Evolutionary conservation across 768 basidiomycete species (phyloP).

Genomic region (Pisolithus tinctorius): DNA sequence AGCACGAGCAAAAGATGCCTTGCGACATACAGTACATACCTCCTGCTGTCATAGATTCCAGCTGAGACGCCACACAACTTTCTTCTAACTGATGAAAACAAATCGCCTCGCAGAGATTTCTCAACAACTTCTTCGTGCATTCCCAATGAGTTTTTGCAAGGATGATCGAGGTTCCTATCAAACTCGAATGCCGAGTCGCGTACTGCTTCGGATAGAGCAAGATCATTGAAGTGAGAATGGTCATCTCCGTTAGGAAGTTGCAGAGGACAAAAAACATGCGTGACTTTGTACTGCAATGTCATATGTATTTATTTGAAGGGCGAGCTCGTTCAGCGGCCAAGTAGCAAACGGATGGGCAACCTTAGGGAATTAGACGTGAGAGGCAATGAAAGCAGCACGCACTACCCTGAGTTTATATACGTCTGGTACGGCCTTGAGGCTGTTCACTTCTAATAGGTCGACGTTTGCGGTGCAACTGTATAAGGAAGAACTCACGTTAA

Average conservation of each 20-base stretch:
- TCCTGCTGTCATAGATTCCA: slow-evolving; percentile 17
- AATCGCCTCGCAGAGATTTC: slow-evolving; percentile 5
- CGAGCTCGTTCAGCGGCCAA: neutral
- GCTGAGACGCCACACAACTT: slow-evolving; percentile 6
- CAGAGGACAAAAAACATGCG: slow-evolving; percentile 37
- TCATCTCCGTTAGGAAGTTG: slow-evolving; percentile 32
- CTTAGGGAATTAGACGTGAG: no score
- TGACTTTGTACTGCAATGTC: slow-evolving; percentile 25
- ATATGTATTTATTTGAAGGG: neutral
- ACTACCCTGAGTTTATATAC: no score
- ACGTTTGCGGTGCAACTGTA: no score
- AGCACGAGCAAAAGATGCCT: neutral
- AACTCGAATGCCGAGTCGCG: slow-evolving; percentile 16
- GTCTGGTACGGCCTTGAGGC: no score
- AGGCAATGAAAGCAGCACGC: no score
- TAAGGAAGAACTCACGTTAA: no score
- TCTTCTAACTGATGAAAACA: neutral
- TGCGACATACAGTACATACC: slow-evolving; percentile 9
- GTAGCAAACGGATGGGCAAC: neutral
- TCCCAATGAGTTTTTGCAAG: slow-evolving; percentile 20
- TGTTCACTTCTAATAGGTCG: no score
- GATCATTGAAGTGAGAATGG: slow-evolving; percentile 14
- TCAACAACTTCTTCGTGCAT: slow-evolving; percentile 21
- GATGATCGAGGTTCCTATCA: neutral
- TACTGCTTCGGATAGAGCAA: slow-evolving; percentile 18